A percentile compares a stretch with the other conserved stretches of the same genome.
phyloP scores from a whole-genome alignment of 805 yeast genomes.

The Pichia nanzhaoensis region DNA sequence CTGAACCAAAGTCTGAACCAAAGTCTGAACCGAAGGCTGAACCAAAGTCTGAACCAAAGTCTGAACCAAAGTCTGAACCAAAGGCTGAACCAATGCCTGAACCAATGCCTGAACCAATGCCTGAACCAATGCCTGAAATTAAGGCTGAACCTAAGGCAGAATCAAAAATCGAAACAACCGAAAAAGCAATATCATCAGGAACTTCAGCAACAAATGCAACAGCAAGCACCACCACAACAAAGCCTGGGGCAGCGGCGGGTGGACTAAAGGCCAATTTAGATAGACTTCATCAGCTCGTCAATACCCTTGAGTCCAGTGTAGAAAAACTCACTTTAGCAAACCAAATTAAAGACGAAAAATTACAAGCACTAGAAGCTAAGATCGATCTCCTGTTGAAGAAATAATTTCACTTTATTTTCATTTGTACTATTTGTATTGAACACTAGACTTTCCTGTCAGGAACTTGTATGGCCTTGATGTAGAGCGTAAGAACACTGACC shows the following conservation, averaged over 20 bases:
- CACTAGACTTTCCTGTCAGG: too few species aligned
- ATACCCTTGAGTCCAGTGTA: conserved; percentile 50
- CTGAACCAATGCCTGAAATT: too few species aligned
- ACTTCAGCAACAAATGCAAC: conserved; percentile 12
- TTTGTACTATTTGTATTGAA: neutral
- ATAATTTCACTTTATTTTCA: conserved; percentile 13
- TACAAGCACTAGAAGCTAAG: conserved; percentile 53
- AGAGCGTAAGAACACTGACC: too few species aligned
- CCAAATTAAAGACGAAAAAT: conserved; percentile 57
- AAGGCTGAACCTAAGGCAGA: conserved; percentile 10
- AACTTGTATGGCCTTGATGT: too few species aligned
- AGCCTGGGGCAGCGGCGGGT: conserved; percentile 39
- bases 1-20: neutral
- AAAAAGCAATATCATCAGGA: conserved; percentile 2
- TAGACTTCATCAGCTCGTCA: conserved; percentile 52
- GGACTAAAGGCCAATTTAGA: conserved; percentile 70
- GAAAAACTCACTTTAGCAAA: conserved; percentile 44
- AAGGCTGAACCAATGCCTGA: conserved; percentile 2
- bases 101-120: conserved; percentile 5
- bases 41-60: neutral
- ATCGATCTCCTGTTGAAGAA: conserved; percentile 47
- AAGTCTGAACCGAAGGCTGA: conserved; percentile 5
- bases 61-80: conserved; percentile 7
- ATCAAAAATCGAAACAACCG: conserved; percentile 13
- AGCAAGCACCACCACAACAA: conserved; percentile 15